A percentile compares a stretch with the other conserved stretches of the same genome.
phyloP scores from a whole-genome alignment of 306 rosid species.

The Senna siamea region DNA sequence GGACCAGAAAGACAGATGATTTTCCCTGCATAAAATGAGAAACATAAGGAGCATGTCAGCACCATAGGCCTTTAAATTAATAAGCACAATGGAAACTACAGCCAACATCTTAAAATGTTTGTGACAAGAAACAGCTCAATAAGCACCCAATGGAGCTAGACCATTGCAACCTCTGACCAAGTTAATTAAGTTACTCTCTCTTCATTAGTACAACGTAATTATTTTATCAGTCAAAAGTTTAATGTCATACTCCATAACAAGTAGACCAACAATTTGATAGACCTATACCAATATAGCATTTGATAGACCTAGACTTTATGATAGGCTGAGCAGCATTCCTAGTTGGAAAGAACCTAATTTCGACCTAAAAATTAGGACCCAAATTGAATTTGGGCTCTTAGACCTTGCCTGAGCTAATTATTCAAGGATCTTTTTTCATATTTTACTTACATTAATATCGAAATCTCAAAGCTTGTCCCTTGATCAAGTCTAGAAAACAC shows the following conservation, averaged over 20 bases:
- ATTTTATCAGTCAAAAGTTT: conserved; percentile 21
- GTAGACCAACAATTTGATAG: conserved; percentile 20
- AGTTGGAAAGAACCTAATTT: not conserved
- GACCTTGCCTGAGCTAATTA: not conserved
- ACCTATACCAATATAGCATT: conserved; percentile 13
- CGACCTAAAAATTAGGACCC: not conserved
- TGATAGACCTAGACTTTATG: not conserved
- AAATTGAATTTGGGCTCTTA: not conserved
- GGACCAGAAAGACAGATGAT: conserved; percentile 99
- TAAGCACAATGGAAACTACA: conserved; percentile 11
- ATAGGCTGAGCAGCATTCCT: not conserved
- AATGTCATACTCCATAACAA: conserved; percentile 21
- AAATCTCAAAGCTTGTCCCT: not conserved
- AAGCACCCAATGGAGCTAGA: not conserved
- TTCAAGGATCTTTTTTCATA: too few species aligned
- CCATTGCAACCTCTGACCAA: conserved; percentile 23
- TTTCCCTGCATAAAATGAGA: conserved; percentile 66
- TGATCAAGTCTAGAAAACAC: not conserved
- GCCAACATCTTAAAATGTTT: conserved; percentile 26
- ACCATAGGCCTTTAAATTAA: conserved; percentile 24
- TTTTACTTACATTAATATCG: not conserved
- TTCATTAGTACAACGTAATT: conserved; percentile 4
- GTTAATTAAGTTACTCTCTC: conserved; percentile 13
- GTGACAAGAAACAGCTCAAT: conserved; percentile 15
- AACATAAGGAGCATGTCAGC: conserved; percentile 31